These are phyloP conservation scores for Clavispora fructus DNA, from an alignment of 805 yeast genomes.

Conservation along the genomic window DNA sequence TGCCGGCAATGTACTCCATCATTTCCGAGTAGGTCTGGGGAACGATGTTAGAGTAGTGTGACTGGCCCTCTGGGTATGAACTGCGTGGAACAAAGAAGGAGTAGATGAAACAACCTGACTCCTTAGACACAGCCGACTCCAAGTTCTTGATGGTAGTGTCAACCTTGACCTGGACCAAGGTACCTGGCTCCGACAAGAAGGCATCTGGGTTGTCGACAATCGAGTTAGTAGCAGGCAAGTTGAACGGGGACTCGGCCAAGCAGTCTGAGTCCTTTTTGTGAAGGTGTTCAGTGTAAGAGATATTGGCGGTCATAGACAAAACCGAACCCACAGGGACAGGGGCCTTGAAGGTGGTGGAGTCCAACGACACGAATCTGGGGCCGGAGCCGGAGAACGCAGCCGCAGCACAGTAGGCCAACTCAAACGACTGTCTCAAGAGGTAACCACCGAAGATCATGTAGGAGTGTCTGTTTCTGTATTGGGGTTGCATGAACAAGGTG, in stretches of 20 bases:
- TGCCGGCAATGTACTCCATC: constrained; percentile 86
- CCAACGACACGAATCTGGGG: constrained; percentile 86
- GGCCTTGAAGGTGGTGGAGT: constrained; percentile 84
- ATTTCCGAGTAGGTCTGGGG: constrained; percentile 88
- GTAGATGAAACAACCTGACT: constrained; percentile 83
- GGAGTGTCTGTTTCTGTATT: constrained; percentile 89
- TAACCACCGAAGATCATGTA: constrained; percentile 96
- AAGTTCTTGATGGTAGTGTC: constrained; percentile 72
- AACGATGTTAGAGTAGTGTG: constrained; percentile 69
- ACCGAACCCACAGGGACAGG: constrained; percentile 97
- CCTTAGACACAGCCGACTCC: constrained; percentile 54
- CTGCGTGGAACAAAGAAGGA: constrained; percentile 80
- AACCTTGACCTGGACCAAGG: constrained; percentile 84
- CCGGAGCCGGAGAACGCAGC: constrained; percentile 82
- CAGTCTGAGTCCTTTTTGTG: constrained; percentile 27
- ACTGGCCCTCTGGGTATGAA: constrained; percentile 32
- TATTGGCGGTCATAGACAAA: constrained; percentile 72
- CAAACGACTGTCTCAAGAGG: constrained; percentile 85
- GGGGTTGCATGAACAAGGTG: constrained; percentile 92
- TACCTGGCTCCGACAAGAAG: constrained; percentile 71
- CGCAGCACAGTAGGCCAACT: constrained; percentile 87
- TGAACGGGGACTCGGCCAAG: constrained; percentile 34
- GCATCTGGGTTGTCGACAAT: constrained; percentile 48
- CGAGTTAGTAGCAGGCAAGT: constrained; percentile 54
- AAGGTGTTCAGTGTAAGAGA: constrained; percentile 81